Evolutionary conservation across 306 rosid species (phyloP).

Genomic region (Trichosanthes cucumerina): DNA sequence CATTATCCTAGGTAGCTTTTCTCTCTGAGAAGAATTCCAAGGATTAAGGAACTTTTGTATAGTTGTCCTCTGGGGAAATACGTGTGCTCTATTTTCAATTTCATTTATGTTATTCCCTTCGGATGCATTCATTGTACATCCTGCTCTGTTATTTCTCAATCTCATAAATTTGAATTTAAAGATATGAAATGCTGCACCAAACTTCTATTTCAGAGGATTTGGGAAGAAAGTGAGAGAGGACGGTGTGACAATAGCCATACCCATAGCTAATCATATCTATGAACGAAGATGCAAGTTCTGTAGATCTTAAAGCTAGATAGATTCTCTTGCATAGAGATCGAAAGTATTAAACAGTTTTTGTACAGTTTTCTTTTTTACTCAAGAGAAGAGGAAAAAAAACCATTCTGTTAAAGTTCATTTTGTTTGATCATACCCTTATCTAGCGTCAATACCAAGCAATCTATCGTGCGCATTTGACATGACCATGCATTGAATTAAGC

Average conservation of each 20-base stretch:
- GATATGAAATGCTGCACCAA: not conserved
- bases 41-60: not conserved
- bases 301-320: not conserved
- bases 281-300: not conserved
- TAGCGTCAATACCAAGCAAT: not conserved
- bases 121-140: not conserved
- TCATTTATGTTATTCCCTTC: not conserved
- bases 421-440: not conserved
- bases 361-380: not conserved
- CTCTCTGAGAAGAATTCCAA: not conserved
- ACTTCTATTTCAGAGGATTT: not conserved
- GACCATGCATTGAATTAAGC: not conserved
- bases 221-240: not conserved
- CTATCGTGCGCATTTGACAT: not conserved
- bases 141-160: not conserved
- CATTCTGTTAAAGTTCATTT: not conserved
- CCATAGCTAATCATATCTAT: not conserved
- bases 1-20: not conserved
- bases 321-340: not conserved
- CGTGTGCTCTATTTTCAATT: not conserved
- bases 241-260: not conserved
- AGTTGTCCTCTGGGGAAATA: not conserved
- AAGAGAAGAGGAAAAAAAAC: not conserved
- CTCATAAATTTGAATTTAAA: not conserved
- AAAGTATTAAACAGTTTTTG: not conserved